Evolutionary conservation across 345 rosid genomes (phyloP).

Genomic region (Trapa bicornis): DNA sequence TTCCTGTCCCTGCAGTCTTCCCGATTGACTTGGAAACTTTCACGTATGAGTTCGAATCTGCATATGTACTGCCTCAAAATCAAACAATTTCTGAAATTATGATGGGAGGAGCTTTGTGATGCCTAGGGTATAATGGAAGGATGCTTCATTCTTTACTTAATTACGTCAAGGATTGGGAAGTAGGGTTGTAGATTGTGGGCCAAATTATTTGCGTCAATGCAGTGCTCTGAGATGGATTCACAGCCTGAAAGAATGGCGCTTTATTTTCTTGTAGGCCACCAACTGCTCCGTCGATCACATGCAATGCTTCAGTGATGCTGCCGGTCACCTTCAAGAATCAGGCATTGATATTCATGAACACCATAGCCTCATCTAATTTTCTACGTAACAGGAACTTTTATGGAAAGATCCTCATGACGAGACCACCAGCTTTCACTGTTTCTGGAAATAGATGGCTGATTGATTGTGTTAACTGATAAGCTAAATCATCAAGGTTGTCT

Average conservation of each 20-base stretch:
- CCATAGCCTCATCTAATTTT: too few relatives aligned
- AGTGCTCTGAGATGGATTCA: neutral
- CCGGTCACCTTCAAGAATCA: too few relatives aligned
- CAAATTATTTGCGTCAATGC: neutral
- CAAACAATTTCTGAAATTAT: neutral
- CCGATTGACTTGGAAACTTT: neutral
- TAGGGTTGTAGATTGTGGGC: neutral
- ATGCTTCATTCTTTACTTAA: neutral
- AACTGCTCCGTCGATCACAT: constrained; percentile 66
- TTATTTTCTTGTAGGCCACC: constrained; percentile 35
- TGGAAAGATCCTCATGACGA: too few relatives aligned
- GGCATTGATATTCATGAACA: too few relatives aligned
- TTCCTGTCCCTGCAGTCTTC: neutral
- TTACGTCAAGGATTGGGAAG: neutral
- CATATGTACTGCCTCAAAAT: neutral
- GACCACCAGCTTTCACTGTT: too few relatives aligned
- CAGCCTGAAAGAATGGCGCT: neutral
- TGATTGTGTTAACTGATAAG: too few relatives aligned
- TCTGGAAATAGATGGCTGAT: too few relatives aligned
- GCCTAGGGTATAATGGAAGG: neutral
- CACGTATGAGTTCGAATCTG: neutral
- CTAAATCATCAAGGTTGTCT: too few relatives aligned
- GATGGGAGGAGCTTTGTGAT: neutral
- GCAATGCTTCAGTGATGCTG: constrained; percentile 34
- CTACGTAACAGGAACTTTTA: too few relatives aligned